phyloP scores from a whole-genome alignment of 106 monocot genomes.

The Dactylorhiza incarnata region DNA sequence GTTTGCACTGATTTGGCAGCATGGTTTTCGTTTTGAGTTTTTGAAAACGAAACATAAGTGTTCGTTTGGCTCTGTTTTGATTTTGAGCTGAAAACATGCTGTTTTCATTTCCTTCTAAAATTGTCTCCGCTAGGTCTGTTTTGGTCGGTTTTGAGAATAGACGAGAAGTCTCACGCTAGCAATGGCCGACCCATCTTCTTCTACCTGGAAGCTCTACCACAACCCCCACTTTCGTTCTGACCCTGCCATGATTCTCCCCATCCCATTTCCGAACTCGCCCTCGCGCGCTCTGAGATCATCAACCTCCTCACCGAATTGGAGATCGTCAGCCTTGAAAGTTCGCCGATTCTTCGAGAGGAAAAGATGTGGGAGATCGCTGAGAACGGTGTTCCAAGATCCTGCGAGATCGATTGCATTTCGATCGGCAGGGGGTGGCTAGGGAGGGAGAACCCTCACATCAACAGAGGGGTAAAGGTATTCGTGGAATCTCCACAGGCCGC shows the following conservation, averaged over 20 bases:
- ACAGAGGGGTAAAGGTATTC: slow-evolving; percentile 67
- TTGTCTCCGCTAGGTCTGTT: no score
- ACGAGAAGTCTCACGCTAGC: no score
- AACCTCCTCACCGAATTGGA: slow-evolving; percentile 38
- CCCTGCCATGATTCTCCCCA: background rate
- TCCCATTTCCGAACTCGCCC: background rate
- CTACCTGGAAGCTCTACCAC: slow-evolving; percentile 46
- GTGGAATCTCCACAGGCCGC: slow-evolving; percentile 46
- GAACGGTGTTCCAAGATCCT: background rate
- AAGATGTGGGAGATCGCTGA: slow-evolving; percentile 14
- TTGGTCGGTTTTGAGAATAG: no score
- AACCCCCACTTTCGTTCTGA: slow-evolving; percentile 34
- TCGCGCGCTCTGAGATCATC: slow-evolving; percentile 13
- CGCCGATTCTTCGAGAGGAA: slow-evolving; percentile 31
- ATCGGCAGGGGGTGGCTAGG: background rate
- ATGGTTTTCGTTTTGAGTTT: no score
- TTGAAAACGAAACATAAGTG: no score
- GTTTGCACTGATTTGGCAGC: no score
- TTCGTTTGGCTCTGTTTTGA: no score
- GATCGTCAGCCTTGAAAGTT: slow-evolving; percentile 9
- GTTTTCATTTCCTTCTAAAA: no score
- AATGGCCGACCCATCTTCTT: slow-evolving; percentile 1
- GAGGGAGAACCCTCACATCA: slow-evolving; percentile 49
- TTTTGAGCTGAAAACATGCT: no score
- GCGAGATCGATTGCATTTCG: no score